Conservation (phyloP, 345 rosid genomes). For the Balakata baccata region DNA sequence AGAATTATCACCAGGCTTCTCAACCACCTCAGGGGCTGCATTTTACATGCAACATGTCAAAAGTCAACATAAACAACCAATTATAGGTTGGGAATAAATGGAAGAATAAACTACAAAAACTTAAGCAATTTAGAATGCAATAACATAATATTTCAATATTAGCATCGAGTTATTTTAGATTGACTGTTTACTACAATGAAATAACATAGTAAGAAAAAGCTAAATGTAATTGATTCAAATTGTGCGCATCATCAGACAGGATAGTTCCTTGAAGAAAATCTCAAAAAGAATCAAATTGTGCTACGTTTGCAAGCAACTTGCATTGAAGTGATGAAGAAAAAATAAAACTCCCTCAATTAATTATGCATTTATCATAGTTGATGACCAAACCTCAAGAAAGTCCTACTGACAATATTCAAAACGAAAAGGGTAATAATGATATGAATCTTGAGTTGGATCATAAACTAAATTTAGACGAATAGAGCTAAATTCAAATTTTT, state of each 20-base stretch:
- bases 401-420: neutral
- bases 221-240: no score
- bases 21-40: slow-evolving; percentile 89
- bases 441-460: neutral
- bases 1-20: slow-evolving; percentile 81
- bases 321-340: neutral
- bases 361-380: neutral
- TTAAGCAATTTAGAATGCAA: neutral
- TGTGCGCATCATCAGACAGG: no score
- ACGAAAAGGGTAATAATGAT: neutral
- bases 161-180: neutral
- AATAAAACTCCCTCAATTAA: neutral
- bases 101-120: neutral
- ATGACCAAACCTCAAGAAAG: neutral
- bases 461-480: neutral
- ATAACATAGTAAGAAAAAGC: no score
- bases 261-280: neutral
- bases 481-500: no score
- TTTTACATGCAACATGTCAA: slow-evolving; percentile 23
- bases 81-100: neutral
- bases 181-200: neutral
- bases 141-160: neutral
- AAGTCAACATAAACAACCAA: slow-evolving; percentile 7
- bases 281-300: neutral
- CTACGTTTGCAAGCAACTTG: neutral